These are phyloP conservation scores for Tremella yokohamensis DNA, from an alignment of 768 basidiomycete genomes.

Conservation along the genomic window DNA sequence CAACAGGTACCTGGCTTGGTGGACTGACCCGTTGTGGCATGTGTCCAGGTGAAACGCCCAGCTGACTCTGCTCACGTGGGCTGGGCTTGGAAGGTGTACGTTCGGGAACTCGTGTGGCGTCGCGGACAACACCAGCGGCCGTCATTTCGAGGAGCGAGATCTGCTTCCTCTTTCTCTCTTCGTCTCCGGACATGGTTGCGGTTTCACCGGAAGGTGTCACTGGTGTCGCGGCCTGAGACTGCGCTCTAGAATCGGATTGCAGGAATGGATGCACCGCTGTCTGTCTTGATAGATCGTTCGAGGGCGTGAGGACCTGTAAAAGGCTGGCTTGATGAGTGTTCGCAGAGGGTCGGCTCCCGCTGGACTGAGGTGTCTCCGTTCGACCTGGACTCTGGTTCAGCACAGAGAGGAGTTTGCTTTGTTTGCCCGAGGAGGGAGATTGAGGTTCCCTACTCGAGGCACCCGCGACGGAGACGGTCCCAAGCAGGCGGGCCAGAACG, in stretches of 20 bases:
- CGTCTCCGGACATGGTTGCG: conserved; percentile 12
- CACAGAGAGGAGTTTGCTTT: conserved; percentile 30
- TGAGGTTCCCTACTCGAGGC: conserved; percentile 57
- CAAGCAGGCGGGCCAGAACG: conserved; percentile 31
- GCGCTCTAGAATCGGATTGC: not conserved
- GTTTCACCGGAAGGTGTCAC: too few species aligned
- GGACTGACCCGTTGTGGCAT: too few species aligned
- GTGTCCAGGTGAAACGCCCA: too few species aligned
- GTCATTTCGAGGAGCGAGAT: conserved; percentile 39
- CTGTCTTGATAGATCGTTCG: not conserved
- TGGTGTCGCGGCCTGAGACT: too few species aligned
- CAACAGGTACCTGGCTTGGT: too few species aligned
- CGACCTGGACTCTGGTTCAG: conserved; percentile 18
- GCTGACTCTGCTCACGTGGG: too few species aligned
- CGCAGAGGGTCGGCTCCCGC: not conserved
- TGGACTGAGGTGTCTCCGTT: too few species aligned
- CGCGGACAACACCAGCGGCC: conserved; percentile 21
- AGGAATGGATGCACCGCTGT: not conserved
- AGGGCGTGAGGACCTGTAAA: conserved; percentile 1
- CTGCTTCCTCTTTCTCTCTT: conserved; percentile 28
- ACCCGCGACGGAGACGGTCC: conserved; percentile 67
- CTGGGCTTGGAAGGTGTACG: too few species aligned
- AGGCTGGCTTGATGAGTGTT: not conserved
- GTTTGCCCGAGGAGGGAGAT: conserved; percentile 52
- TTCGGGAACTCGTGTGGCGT: too few species aligned